Percentiles rank a stretch among this genome's conserved stretches.
Conservation (phyloP, 2,329 filamentous ascomycete genomes). For the Aaosphaeria arxii region DNA sequence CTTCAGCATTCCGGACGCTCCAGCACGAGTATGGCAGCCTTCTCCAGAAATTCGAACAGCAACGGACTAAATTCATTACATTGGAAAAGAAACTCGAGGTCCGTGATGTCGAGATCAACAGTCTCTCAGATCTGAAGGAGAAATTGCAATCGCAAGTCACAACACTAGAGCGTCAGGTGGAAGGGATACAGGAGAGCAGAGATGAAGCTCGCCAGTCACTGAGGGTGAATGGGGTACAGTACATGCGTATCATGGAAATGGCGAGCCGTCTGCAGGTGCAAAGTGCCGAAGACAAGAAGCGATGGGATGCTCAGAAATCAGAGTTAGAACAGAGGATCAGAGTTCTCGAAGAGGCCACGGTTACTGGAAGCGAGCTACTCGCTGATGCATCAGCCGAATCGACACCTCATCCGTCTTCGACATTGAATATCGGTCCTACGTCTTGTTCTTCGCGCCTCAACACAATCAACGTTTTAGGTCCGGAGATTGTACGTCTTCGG, state of each 20-base stretch:
- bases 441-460: conserved; percentile 7
- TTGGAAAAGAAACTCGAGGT: conserved; percentile 45
- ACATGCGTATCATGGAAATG: conserved; percentile 52
- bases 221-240: conserved; percentile 47
- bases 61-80: conserved; percentile 48
- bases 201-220: conserved; percentile 46
- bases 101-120: conserved; percentile 44
- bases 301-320: conserved; percentile 39
- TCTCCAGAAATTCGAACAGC: conserved; percentile 50
- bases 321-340: conserved; percentile 35
- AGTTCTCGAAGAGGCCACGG: conserved; percentile 34
- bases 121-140: conserved; percentile 50
- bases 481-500: conserved; percentile 28
- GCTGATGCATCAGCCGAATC: conserved; percentile 1
- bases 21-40: conserved; percentile 54
- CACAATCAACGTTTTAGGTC: conserved; percentile 27
- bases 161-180: conserved; percentile 47
- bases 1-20: conserved; percentile 51
- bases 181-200: conserved; percentile 47
- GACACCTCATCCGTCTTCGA: background rate
- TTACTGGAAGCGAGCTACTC: conserved; percentile 11
- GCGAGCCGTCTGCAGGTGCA: conserved; percentile 45
- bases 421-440: no score
- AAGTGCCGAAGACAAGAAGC: conserved; percentile 41
- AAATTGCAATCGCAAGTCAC: conserved; percentile 47